Conservation (phyloP, 176 grass and related monocot genomes). For the Phragmites australis region DNA sequence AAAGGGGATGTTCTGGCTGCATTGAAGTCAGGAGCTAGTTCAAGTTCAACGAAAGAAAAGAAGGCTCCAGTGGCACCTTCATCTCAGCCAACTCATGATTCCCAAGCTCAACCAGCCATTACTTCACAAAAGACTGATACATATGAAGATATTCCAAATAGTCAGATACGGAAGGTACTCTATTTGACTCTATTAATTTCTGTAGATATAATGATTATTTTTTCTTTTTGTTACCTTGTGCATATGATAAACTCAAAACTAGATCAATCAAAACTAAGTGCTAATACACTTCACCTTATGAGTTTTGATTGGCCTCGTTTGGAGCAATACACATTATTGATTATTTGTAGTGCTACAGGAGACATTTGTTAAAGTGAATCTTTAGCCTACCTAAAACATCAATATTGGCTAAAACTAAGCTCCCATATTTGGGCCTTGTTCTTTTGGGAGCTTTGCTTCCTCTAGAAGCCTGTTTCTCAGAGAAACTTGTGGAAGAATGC, state of each 20-base stretch:
- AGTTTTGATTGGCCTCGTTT: background rate
- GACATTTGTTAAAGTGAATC: background rate
- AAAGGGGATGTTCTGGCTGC: conserved; percentile 87
- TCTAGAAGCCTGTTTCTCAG: background rate
- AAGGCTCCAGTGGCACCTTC: conserved; percentile 38
- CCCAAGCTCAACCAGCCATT: conserved; percentile 32
- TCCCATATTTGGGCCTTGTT: background rate
- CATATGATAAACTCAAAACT: background rate
- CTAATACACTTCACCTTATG: background rate
- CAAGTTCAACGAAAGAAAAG: conserved; percentile 53
- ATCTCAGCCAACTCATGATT: conserved; percentile 46
- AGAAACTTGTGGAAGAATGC: background rate
- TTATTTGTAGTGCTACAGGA: background rate
- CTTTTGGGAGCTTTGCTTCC: background rate
- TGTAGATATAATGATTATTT: background rate
- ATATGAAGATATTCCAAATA: conserved; percentile 85
- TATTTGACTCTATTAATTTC: conserved; percentile 37
- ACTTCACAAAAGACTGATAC: conserved; percentile 43
- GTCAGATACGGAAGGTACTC: conserved; percentile 90
- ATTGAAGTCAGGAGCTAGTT: conserved; percentile 61
- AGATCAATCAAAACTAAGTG: background rate
- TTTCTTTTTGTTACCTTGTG: conserved; percentile 2
- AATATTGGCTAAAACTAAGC: background rate
- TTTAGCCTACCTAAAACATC: background rate
- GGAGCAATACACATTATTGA: background rate